Conservation (phyloP, 345 rosid genomes). For the Gossypium stocksii region DNA sequence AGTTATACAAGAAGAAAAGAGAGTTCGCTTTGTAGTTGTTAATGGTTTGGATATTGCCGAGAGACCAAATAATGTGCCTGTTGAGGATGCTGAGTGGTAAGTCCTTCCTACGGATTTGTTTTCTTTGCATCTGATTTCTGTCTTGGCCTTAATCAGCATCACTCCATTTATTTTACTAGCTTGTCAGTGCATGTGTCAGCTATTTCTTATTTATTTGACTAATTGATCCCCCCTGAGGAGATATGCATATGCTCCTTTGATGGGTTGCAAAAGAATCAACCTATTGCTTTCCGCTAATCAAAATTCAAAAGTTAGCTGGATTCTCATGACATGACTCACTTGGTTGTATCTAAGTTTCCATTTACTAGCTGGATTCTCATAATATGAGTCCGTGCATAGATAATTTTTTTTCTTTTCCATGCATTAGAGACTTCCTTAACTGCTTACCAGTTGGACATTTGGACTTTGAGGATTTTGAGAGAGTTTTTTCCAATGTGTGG, state of each 20-base stretch:
- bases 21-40: conserved; percentile 90
- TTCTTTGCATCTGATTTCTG: background rate
- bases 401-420: background rate
- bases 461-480: background rate
- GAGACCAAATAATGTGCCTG: conserved; percentile 55
- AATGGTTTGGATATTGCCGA: conserved; percentile 91
- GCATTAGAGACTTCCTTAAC: background rate
- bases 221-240: background rate
- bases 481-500: background rate
- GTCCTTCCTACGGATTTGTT: conserved; percentile 7
- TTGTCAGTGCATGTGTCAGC: background rate
- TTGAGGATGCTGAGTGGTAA: conserved; percentile 90
- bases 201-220: background rate
- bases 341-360: background rate
- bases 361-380: background rate
- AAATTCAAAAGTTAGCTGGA: conserved; percentile 1
- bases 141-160: background rate
- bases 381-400: background rate
- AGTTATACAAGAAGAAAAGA: conserved; percentile 90
- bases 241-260: background rate
- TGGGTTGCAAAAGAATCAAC: background rate
- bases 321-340: background rate
- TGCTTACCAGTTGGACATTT: background rate
- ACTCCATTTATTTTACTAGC: conserved; percentile 1
- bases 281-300: background rate